Evolutionary conservation across 2,329 filamentous ascomycete species (phyloP).

Genomic region (Emmonsia crescens): DNA sequence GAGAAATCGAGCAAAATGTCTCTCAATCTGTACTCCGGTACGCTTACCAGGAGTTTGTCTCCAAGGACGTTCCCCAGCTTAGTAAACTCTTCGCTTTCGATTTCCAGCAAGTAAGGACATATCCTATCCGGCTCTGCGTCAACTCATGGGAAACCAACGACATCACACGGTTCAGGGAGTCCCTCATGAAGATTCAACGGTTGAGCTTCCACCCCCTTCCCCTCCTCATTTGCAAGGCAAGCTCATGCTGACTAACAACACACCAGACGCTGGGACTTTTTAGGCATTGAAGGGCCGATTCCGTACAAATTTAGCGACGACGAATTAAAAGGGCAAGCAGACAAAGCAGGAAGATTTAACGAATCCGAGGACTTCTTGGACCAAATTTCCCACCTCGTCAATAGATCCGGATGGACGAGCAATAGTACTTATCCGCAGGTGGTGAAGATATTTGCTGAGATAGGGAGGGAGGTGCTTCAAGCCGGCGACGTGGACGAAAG

Average conservation of each 20-base stretch:
- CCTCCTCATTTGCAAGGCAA: background rate
- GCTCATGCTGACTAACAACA: background rate
- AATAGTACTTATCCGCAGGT: background rate
- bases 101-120: background rate
- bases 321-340: background rate
- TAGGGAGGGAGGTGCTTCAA: background rate
- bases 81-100: background rate
- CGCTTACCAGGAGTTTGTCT: background rate
- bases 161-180: background rate
- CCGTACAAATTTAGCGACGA: background rate
- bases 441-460: background rate
- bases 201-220: background rate
- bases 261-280: background rate
- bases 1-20: background rate
- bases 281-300: background rate
- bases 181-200: background rate
- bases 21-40: background rate
- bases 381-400: background rate
- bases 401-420: background rate
- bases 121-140: background rate
- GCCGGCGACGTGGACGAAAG: background rate
- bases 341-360: background rate
- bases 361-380: background rate
- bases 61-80: background rate
- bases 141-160: background rate